phyloP scores from a whole-genome alignment of 2,329 filamentous ascomycete genomes.

The Colletotrichum costaricense region DNA sequence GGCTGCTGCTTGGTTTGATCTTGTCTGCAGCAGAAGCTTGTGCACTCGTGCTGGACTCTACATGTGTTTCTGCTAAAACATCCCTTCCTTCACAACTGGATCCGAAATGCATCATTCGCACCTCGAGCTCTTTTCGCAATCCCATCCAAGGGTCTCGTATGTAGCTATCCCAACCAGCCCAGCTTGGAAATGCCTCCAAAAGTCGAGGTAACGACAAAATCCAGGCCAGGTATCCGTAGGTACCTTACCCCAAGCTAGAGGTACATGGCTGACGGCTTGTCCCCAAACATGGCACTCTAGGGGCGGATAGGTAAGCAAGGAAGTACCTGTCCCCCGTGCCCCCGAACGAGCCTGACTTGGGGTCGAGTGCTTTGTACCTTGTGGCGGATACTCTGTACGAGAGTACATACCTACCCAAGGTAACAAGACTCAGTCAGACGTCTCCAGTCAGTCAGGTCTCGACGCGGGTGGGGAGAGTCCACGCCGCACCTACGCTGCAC shows the following conservation, averaged over 20 bases:
- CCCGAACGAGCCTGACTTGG: conserved; percentile 21
- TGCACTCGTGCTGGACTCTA: neutral
- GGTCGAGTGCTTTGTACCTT: neutral
- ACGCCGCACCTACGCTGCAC: conserved; percentile 23
- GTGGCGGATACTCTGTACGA: no score
- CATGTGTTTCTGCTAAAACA: neutral
- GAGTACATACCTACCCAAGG: neutral
- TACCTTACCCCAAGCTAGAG: neutral
- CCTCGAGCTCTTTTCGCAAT: neutral
- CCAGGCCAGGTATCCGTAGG: neutral
- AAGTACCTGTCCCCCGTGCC: conserved; percentile 5
- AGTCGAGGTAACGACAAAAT: neutral
- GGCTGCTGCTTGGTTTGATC: neutral
- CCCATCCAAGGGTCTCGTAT: neutral
- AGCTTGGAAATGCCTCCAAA: neutral
- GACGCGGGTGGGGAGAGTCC: conserved; percentile 29
- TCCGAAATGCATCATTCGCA: neutral
- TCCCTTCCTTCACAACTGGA: neutral
- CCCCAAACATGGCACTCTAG: neutral
- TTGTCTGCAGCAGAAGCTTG: neutral
- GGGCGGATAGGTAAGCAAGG: conserved; percentile 4
- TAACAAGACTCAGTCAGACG: conserved; percentile 26
- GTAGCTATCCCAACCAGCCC: neutral
- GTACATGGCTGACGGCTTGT: neutral
- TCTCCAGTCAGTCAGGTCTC: conserved; percentile 26